Percentiles rank a stretch among this genome's conserved stretches.
Conservation (phyloP, 2,329 filamentous ascomycete genomes). For the Monilinia laxa region DNA sequence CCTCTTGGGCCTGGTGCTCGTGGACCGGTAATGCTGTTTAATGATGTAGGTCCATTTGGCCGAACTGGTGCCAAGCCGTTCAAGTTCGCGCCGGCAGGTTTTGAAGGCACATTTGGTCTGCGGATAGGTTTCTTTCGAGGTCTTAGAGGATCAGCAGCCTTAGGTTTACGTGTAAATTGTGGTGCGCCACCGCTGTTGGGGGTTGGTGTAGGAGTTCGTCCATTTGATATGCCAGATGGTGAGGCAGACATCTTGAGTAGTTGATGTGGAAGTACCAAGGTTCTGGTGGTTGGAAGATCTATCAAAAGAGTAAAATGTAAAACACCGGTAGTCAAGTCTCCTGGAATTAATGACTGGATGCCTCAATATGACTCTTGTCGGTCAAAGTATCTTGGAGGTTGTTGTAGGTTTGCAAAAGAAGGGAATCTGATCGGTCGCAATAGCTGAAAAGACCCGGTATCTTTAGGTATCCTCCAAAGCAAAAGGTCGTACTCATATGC, state of each 20-base stretch:
- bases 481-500: not conserved
- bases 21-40: conserved; percentile 23
- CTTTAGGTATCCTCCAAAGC: not conserved
- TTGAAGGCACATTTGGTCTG: conserved; percentile 40
- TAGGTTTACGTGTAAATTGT: conserved; percentile 49
- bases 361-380: not conserved
- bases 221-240: conserved; percentile 47
- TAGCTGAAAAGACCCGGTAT: not conserved
- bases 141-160: conserved; percentile 61
- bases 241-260: conserved; percentile 44
- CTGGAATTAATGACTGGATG: not conserved
- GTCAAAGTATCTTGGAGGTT: not conserved
- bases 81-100: conserved; percentile 27
- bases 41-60: conserved; percentile 12
- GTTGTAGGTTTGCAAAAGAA: not conserved
- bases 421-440: not conserved
- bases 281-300: not conserved
- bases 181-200: conserved; percentile 50
- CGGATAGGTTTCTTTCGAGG: conserved; percentile 54
- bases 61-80: conserved; percentile 27
- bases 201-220: conserved; percentile 49
- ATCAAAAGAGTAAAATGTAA: not conserved
- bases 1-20: conserved; percentile 25
- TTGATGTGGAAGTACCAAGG: not conserved
- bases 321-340: not conserved